These are phyloP conservation scores for Melanomma pulvis-pyrius DNA, from an alignment of 495 filamentous ascomycete genomes.

Conservation along the genomic window DNA sequence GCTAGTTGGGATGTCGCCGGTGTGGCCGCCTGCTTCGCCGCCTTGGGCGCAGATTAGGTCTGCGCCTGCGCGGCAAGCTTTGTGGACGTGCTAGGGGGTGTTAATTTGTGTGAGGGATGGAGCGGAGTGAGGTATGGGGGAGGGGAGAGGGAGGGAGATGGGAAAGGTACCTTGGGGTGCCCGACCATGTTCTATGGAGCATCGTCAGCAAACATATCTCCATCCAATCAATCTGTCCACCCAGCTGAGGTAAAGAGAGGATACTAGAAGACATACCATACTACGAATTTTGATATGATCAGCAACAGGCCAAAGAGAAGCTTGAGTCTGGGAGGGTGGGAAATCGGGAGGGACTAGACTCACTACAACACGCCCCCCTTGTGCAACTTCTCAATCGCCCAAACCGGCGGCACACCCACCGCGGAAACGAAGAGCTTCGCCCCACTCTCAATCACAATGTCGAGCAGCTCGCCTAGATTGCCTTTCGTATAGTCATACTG, in stretches of 20 bases:
- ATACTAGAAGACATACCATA: no score
- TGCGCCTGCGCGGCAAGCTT: slow-evolving; percentile 35
- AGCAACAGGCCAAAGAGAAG: no score
- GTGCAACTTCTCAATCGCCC: slow-evolving; percentile 37
- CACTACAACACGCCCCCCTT: slow-evolving; percentile 21
- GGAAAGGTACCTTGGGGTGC: slow-evolving; percentile 31
- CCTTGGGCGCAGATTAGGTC: slow-evolving; percentile 61
- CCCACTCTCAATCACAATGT: slow-evolving; percentile 38
- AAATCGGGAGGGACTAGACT: neutral
- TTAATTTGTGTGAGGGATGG: no score
- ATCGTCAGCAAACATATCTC: neutral
- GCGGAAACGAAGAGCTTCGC: slow-evolving; percentile 40
- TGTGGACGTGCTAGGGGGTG: slow-evolving; percentile 31
- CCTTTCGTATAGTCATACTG: slow-evolving; percentile 38
- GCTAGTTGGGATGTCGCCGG: slow-evolving; percentile 68
- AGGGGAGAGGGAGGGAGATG: neutral
- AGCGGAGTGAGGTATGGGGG: neutral
- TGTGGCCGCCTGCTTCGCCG: slow-evolving; percentile 79
- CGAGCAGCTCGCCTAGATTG: slow-evolving; percentile 30
- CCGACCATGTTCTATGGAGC: slow-evolving; percentile 36
- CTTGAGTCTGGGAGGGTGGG: no score
- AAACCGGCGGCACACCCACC: slow-evolving; percentile 35
- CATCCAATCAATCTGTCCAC: no score
- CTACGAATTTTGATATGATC: no score
- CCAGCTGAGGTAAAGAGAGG: no score